Base-by-base conservation (phyloP, 768 basidiomycete genomes). In the Tulasnella sp. region DNA sequence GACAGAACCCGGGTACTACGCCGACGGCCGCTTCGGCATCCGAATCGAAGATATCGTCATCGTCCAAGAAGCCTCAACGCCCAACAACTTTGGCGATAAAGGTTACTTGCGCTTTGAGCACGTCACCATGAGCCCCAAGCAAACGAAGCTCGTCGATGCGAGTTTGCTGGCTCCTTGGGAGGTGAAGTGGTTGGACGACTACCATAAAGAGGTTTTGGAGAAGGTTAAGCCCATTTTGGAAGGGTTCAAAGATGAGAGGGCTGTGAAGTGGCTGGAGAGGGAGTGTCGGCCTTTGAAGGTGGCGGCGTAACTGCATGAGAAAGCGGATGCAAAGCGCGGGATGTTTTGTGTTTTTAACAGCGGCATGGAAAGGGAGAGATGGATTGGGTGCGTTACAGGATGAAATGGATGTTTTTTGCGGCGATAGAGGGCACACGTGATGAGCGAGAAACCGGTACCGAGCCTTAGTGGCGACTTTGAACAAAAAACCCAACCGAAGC, bases 11-110 rank as follows among this genome's bases (percentile, higher is more conserved):
- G 95, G 96, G 11, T 97, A 92, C 82, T 97, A 97, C 81, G 90
- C 89, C 9, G 96, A 98, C 79, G 97, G 96, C 1, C 85, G 86
- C 67, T 99, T 91, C 80, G 97, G 96, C 1, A 94, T 99, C 80
- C 90, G 97, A 4, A 93, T 97, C 79, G 97, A 99, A 84, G 95
- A 89, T 82, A 87, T 98, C 58, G 89, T 96, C 29, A 85, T 97
- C 25, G 92, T 97, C 3, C 86, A 88, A 70, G 87, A 90, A 64
- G 90, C 83, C 12, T 82, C 91, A 73, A 94, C 94, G 0, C 88
- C 85, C 9, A 87, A 94, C 81, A 87, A 88, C 78, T 99, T 96
- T 81, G 94, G 93, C 1, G 88, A 89, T 25, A 91, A 91, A 79
- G 93, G 91, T 1, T 99, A 90, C 83, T 86, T 97, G 38, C 87